Evolutionary conservation across 2,329 filamentous ascomycete genomes (phyloP).

Genomic region (Aspergillus luchuensis): DNA sequence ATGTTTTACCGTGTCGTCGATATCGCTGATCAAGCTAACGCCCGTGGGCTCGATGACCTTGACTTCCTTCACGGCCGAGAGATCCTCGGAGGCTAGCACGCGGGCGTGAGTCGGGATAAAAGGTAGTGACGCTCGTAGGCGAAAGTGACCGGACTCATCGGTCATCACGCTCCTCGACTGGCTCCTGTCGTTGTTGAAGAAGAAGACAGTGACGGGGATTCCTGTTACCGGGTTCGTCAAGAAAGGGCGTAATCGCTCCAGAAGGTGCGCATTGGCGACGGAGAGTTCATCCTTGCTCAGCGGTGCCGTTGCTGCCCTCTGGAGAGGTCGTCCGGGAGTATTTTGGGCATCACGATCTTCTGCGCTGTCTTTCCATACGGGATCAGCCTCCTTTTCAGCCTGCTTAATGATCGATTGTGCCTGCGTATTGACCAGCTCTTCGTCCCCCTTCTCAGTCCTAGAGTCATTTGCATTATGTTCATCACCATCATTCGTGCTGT

Average conservation of each 20-base stretch:
- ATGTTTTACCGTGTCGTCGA: conserved; percentile 96
- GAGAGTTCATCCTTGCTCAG: conserved; percentile 76
- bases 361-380: conserved; percentile 71
- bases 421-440: conserved; percentile 71
- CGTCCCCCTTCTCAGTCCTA: conserved; percentile 48
- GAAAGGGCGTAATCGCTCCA: conserved; percentile 86
- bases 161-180: conserved; percentile 83
- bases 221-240: conserved; percentile 79
- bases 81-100: conserved; percentile 79
- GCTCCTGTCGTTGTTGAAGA: conserved; percentile 83
- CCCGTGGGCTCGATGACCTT: conserved; percentile 75
- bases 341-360: conserved; percentile 25
- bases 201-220: conserved; percentile 85
- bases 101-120: conserved; percentile 90
- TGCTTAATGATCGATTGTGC: conserved; percentile 74
- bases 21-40: conserved; percentile 92
- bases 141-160: conserved; percentile 87
- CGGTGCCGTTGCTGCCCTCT: conserved; percentile 43
- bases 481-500: conserved; percentile 33
- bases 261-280: conserved; percentile 80
- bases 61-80: conserved; percentile 79
- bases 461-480: conserved; percentile 21
- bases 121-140: conserved; percentile 74
- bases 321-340: conserved; percentile 28
- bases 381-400: conserved; percentile 70